Conservation (phyloP, 768 basidiomycete genomes). For the Chlorophyllum brunneum region DNA sequence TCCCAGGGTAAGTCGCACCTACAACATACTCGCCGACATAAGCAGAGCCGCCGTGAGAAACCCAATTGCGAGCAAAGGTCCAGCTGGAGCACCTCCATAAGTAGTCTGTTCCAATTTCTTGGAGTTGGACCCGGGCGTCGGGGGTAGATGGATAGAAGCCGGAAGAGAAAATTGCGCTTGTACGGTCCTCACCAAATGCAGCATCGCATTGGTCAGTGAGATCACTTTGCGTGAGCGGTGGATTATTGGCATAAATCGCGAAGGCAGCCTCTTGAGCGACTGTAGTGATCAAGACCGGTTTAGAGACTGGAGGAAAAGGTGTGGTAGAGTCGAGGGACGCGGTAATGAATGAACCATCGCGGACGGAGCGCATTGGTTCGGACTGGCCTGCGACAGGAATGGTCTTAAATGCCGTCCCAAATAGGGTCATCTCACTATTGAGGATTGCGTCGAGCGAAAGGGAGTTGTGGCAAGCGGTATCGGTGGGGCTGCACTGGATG, state of each 20-base stretch:
- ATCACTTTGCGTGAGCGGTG: constrained; percentile 32
- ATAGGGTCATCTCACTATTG: constrained; percentile 44
- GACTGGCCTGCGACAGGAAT: constrained; percentile 50
- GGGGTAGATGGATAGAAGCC: constrained; percentile 40
- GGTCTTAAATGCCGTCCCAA: constrained; percentile 36
- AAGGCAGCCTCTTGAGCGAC: constrained; percentile 69
- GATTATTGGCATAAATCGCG: constrained; percentile 48
- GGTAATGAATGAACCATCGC: constrained; percentile 67
- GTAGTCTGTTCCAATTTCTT: constrained; percentile 62
- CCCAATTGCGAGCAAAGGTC: constrained; percentile 70
- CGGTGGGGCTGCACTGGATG: constrained; percentile 41
- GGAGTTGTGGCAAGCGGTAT: constrained; percentile 46
- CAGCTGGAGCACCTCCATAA: constrained; percentile 68
- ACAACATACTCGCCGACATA: constrained; percentile 62
- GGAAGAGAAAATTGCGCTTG: constrained; percentile 38
- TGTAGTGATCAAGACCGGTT: constrained; percentile 69
- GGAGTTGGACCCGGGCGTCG: constrained; percentile 56
- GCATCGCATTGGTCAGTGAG: constrained; percentile 36
- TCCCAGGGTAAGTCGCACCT: constrained; percentile 72
- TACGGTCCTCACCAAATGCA: constrained; percentile 46
- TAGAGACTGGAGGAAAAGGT: constrained; percentile 54
- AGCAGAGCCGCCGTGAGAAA: constrained; percentile 56
- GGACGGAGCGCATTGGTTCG: constrained; percentile 63
- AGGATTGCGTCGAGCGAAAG: constrained; percentile 52
- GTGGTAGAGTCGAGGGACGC: constrained; percentile 59